Evolutionary conservation across 768 basidiomycete genomes (phyloP), one percentile per base, ranked within the genome.

Genomic region (Sporobolomyces roseus): DNA sequence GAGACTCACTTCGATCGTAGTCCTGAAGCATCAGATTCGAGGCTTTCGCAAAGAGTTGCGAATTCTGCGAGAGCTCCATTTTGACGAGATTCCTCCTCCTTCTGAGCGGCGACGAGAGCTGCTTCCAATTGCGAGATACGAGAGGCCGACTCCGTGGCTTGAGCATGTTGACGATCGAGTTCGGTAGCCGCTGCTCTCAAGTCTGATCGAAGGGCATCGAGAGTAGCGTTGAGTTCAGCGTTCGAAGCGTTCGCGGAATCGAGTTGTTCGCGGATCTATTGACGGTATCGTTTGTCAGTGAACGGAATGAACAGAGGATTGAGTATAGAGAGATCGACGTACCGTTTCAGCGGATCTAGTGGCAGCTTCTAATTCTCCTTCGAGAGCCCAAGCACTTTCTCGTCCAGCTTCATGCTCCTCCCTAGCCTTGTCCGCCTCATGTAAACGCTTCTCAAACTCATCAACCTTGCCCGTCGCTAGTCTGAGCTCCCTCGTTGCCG

Each of bases 361-460:
- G 9, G 65, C 65, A 35, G 58, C 58, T 4, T 52, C 51, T 2
- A 66, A 29, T 27, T 66, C 58, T 1, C 43, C 50, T 35, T 68
- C 66, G 41, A 63, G 55, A 2, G 54, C 43, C 66, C 66, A 52
- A 3, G 61, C 66, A 9, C 29, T 36, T 16, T 63, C 66, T 19
- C 48, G 32, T 33, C 45, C 66, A 3, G 25, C 19, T 7, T 46
- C 50, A 23, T 68, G 48, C 16, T 62, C 61, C 17, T 51, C 48
- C 23, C 41, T 23, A 4, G 12, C 21, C 25, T 43, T 48, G 62
- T 61, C 55, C 46, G 62, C 68, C 33, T 54, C 45, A 12, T n/a
- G 56, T 10, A 69, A 51, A 19, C 29, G 21, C n/a, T 14, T 25
- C 16, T 58, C 21, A 10, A 56, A 58, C 30, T 46, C 58, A 25